Percentiles rank a stretch among this genome's conserved stretches.
Conservation (phyloP, 2,329 filamentous ascomycete genomes). For the Cercospora sojina region DNA sequence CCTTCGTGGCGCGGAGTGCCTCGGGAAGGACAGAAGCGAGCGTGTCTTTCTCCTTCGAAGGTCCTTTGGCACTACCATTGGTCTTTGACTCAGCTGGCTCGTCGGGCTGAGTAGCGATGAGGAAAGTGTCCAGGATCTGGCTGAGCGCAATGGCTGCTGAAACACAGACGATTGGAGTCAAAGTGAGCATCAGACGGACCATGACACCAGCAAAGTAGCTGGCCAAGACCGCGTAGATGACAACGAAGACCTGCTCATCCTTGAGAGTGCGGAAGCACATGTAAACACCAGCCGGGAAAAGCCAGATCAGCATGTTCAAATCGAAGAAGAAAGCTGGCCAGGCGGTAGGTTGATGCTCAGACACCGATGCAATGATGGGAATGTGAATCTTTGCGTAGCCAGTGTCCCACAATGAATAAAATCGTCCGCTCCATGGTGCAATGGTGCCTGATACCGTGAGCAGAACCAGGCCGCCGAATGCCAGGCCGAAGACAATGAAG, state of each 20-base stretch:
- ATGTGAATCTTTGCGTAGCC: constrained; percentile 99
- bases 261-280: constrained; percentile 92
- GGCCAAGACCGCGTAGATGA: constrained; percentile 93
- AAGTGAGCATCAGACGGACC: constrained; percentile 96
- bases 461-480: constrained; percentile 73
- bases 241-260: constrained; percentile 96
- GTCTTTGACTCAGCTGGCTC: constrained; percentile 41
- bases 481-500: constrained; percentile 69
- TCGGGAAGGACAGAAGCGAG: constrained; percentile 54
- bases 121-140: constrained; percentile 82
- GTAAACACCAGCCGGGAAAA: constrained; percentile 97
- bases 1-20: constrained; percentile 67
- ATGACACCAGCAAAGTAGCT: constrained; percentile 99
- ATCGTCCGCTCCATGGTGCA: constrained; percentile 95
- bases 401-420: constrained; percentile 99
- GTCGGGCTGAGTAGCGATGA: constrained; percentile 64
- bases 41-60: constrained; percentile 55
- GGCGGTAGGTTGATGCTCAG: constrained; percentile 96
- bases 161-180: constrained; percentile 95
- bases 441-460: constrained; percentile 85
- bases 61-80: constrained; percentile 42
- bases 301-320: constrained; percentile 96
- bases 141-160: constrained; percentile 87
- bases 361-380: constrained; percentile 98
- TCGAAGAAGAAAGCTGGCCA: constrained; percentile 99